Base-by-base conservation (phyloP, 2,329 filamentous ascomycete species). In the Cladophialophora chaetospira region DNA sequence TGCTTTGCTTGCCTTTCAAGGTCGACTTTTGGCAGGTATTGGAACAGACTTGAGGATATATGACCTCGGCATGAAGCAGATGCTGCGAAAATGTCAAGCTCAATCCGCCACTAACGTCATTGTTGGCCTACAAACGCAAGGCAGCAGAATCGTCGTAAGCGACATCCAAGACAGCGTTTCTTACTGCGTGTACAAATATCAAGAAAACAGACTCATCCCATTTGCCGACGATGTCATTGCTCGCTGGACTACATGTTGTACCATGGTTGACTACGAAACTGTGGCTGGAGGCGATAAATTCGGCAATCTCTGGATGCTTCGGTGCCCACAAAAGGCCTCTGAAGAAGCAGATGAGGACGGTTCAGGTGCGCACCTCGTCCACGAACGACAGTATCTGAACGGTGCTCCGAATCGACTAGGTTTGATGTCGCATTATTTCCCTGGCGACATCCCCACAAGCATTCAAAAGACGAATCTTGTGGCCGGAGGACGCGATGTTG, bases 231-330 rank as follows among this genome's bases (percentile, higher is more conserved):
- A 99, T 70, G 88, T 87, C 5, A 82, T 97, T 59, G 82, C 91
- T 48, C 86, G 94, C 28, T 97, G 92, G 89, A 96, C 91, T 1
- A 96, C 91, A 0, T 89, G 89, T 65, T 88, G 89, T 0, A 83
- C 91, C 2, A 96, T 99, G 91, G 87, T 97, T 1, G 94, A 99
- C 74, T 99, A 99, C 72, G 94, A 99, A 71, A 96, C 94, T 1
- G 86, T 89, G 21, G 92, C 91, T 2, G 94, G 93, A 31, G 93
- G 93, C 31, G 94, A 99, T 77, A 97, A 97, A 70, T 99, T 99
- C 64, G 95, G 94, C 59, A 99, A 99, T 67, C 75, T 99, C 13
- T 99, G 91, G 87, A 83, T 99, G 42, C 81, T 99, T 26, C 88
- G 94, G 45, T 94, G 89, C 67, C 91, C 93, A 0, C 79, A 86